These are phyloP conservation scores for Phaffia australis DNA, from an alignment of 768 basidiomycete genomes.

Conservation along the genomic window DNA sequence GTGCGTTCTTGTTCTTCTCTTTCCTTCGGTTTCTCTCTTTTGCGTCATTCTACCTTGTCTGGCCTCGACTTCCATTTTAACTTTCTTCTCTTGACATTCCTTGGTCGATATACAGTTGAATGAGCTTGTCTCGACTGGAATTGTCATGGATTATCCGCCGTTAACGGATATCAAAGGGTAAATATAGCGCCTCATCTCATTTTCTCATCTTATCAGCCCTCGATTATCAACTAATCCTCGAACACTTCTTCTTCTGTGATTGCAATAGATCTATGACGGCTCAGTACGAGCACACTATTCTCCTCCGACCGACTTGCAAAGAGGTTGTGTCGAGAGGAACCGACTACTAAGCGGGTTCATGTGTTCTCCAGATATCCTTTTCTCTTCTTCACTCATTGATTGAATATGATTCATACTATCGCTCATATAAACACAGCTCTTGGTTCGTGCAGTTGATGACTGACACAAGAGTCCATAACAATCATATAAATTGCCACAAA, in stretches of 20 bases:
- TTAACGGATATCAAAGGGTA: constrained; percentile 66
- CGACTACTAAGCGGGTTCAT: constrained; percentile 37
- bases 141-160: constrained; percentile 88
- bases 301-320: constrained; percentile 44
- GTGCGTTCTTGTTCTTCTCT: constrained; percentile 43
- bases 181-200: not conserved
- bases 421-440: too few species aligned
- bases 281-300: constrained; percentile 50
- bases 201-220: not conserved
- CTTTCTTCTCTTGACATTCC: not conserved
- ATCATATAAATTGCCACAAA: too few species aligned
- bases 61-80: not conserved
- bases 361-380: not conserved
- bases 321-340: constrained; percentile 44
- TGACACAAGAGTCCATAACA: too few species aligned
- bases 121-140: constrained; percentile 72
- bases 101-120: constrained; percentile 52
- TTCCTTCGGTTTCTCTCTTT: not conserved
- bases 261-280: constrained; percentile 63
- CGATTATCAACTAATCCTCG: not conserved
- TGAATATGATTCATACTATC: too few species aligned
- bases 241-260: not conserved
- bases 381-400: too few species aligned
- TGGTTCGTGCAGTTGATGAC: too few species aligned
- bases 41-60: not conserved